Evolutionary conservation across 495 filamentous ascomycete genomes (phyloP).

Genomic region (Bryoglossum gracile): DNA sequence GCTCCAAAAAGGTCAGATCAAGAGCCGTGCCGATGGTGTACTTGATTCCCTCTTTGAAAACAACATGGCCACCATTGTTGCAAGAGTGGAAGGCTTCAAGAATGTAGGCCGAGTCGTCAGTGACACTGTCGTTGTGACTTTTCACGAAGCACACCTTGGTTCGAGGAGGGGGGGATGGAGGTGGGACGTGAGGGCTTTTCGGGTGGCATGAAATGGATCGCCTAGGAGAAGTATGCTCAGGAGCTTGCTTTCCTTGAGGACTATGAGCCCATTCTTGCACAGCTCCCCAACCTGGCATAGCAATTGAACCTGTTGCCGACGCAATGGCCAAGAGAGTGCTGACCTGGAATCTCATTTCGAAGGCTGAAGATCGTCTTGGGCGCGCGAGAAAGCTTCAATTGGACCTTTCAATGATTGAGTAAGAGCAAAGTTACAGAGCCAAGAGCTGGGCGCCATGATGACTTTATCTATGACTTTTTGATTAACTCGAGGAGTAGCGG

Average conservation of each 20-base stretch:
- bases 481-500: conserved; percentile 1
- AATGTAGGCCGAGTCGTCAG: conserved; percentile 53
- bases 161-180: conserved; percentile 21
- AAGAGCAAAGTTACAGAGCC: conserved; percentile 5
- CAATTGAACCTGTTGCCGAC: conserved; percentile 14
- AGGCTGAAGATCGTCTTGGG: no score
- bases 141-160: conserved; percentile 29
- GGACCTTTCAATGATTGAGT: background rate
- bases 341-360: conserved; percentile 20
- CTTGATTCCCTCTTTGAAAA: conserved; percentile 46
- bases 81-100: conserved; percentile 51
- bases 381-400: background rate
- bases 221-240: conserved; percentile 22
- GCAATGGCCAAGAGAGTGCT: conserved; percentile 5
- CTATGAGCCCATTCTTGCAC: background rate
- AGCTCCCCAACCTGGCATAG: conserved; percentile 13
- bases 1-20: conserved; percentile 55
- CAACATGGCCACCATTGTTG: conserved; percentile 59
- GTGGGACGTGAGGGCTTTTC: conserved; percentile 22
- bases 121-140: conserved; percentile 34
- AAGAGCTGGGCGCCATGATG: conserved; percentile 1
- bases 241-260: background rate
- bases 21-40: conserved; percentile 60
- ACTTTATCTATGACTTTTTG: conserved; percentile 8
- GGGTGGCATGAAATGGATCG: conserved; percentile 25